phyloP scores from a whole-genome alignment of 345 rosid species.

The Lumnitzera littorea region DNA sequence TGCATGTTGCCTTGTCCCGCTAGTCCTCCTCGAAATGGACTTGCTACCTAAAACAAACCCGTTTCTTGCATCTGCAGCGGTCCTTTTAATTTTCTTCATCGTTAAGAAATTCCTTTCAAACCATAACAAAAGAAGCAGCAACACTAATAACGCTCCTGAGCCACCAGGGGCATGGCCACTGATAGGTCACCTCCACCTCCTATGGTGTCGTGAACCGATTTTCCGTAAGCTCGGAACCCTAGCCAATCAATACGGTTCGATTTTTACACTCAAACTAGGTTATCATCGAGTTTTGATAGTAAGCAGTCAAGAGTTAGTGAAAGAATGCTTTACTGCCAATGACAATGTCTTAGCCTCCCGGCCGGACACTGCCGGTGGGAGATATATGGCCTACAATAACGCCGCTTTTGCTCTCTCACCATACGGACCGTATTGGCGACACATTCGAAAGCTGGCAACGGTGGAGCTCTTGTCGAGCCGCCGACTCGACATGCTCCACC shows the following conservation, averaged over 20 bases:
- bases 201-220: slow-evolving; percentile 1
- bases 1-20: too few relatives aligned
- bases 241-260: slow-evolving; percentile 11
- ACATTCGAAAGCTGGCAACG: slow-evolving; percentile 4
- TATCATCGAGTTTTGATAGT: slow-evolving; percentile 1
- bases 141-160: slow-evolving; percentile 5
- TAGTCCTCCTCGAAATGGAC: background rate
- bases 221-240: slow-evolving; percentile 7
- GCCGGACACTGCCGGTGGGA: slow-evolving; percentile 1
- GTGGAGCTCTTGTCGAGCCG: slow-evolving; percentile 12
- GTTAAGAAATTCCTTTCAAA: background rate
- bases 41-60: background rate
- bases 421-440: slow-evolving; percentile 10
- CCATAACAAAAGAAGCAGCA: background rate
- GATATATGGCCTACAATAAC: slow-evolving; percentile 9
- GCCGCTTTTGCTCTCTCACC: slow-evolving; percentile 10
- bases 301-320: slow-evolving; percentile 10
- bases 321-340: slow-evolving; percentile 9
- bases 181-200: slow-evolving; percentile 18
- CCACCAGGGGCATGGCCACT: slow-evolving; percentile 12
- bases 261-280: slow-evolving; percentile 11
- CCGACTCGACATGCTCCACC: slow-evolving; percentile 9
- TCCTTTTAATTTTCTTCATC: background rate
- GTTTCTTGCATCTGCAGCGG: background rate
- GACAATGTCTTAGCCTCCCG: slow-evolving; percentile 7